Percentiles rank a stretch among this genome's conserved stretches.
These are phyloP conservation scores for Corrigiola litoralis DNA, from an alignment of 179 eudicot genomes.

Conservation along the genomic window DNA sequence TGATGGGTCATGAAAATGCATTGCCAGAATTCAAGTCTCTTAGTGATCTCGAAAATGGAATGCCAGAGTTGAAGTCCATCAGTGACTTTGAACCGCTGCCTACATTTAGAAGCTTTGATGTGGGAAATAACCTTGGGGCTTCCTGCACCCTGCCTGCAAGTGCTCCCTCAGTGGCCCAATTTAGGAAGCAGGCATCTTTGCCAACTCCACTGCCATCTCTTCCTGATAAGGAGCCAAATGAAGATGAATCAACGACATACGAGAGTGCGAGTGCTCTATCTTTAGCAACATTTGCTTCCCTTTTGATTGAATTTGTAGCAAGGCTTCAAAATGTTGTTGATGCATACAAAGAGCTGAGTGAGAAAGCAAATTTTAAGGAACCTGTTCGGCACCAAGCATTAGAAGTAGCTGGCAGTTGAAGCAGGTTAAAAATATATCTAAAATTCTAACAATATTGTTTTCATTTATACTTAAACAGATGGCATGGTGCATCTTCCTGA, in stretches of 20 bases:
- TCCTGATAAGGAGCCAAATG: slow-evolving; percentile 28
- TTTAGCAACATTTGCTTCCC: slow-evolving; percentile 73
- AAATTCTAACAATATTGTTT: too few species aligned
- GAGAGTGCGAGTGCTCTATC: slow-evolving; percentile 86
- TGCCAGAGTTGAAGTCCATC: slow-evolving; percentile 36
- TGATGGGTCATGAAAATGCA: slow-evolving; percentile 26
- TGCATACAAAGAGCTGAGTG: slow-evolving; percentile 62
- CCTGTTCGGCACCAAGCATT: slow-evolving; percentile 32
- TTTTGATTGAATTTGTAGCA: slow-evolving; percentile 84
- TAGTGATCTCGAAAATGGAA: slow-evolving; percentile 23
- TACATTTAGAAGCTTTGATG: slow-evolving; percentile 15
- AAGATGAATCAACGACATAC: slow-evolving; percentile 56
- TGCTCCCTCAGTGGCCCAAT: slow-evolving; percentile 11
- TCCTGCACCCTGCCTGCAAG: not conserved
- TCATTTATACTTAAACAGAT: too few species aligned
- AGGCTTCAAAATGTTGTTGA: slow-evolving; percentile 83
- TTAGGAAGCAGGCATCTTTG: slow-evolving; percentile 29
- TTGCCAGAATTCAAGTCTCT: slow-evolving; percentile 34
- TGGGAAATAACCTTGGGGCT: slow-evolving; percentile 1
- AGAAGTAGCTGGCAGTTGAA: slow-evolving; percentile 8
- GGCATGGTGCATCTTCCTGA: too few species aligned
- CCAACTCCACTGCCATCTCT: slow-evolving; percentile 23
- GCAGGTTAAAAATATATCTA: not conserved
- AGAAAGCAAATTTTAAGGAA: slow-evolving; percentile 69
- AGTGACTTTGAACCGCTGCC: slow-evolving; percentile 39